Conservation (phyloP, 371 early-diverging fungal species). For the Mucor piriformis region DNA sequence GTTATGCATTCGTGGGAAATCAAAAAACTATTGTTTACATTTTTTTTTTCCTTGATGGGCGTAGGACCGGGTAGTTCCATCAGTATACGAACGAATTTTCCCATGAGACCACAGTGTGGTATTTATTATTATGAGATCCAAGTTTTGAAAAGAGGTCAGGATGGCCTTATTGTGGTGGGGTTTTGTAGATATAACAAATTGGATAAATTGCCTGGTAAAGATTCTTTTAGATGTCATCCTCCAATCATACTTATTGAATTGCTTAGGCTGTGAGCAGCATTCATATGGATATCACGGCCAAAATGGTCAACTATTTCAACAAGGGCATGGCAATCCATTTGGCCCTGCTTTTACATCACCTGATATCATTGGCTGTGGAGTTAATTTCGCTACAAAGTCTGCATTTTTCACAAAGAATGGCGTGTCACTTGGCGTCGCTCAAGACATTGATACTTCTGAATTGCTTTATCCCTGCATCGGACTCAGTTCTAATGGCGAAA, state of each 20-base stretch:
- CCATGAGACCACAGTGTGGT: slow-evolving; percentile 86
- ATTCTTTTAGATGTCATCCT: neutral
- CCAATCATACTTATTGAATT: neutral
- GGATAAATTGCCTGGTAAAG: slow-evolving; percentile 77
- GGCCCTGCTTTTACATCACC: slow-evolving; percentile 90
- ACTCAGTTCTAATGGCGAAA: slow-evolving; percentile 86
- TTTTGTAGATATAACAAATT: slow-evolving; percentile 57
- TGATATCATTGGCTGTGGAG: slow-evolving; percentile 90
- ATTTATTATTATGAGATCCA: slow-evolving; percentile 89
- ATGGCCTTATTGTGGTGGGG: slow-evolving; percentile 90
- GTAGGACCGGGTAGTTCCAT: slow-evolving; percentile 85
- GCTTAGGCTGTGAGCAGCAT: slow-evolving; percentile 70
- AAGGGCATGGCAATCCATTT: slow-evolving; percentile 34
- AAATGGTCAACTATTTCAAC: slow-evolving; percentile 81
- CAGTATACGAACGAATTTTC: slow-evolving; percentile 75
- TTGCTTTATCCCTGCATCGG: slow-evolving; percentile 84
- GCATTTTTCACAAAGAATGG: slow-evolving; percentile 95
- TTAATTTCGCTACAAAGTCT: slow-evolving; percentile 77
- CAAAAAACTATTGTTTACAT: slow-evolving; percentile 9
- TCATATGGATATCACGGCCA: slow-evolving; percentile 91
- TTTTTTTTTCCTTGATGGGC: slow-evolving; percentile 15
- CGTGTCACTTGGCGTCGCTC: slow-evolving; percentile 66
- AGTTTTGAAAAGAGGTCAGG: slow-evolving; percentile 80
- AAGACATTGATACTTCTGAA: slow-evolving; percentile 1
- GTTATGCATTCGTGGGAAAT: slow-evolving; percentile 8